Percentiles rank a stretch among this genome's conserved stretches.
These are phyloP conservation scores for Pythium brachiatum DNA, from an alignment of 352 stramenopile species.

Conservation along the genomic window DNA sequence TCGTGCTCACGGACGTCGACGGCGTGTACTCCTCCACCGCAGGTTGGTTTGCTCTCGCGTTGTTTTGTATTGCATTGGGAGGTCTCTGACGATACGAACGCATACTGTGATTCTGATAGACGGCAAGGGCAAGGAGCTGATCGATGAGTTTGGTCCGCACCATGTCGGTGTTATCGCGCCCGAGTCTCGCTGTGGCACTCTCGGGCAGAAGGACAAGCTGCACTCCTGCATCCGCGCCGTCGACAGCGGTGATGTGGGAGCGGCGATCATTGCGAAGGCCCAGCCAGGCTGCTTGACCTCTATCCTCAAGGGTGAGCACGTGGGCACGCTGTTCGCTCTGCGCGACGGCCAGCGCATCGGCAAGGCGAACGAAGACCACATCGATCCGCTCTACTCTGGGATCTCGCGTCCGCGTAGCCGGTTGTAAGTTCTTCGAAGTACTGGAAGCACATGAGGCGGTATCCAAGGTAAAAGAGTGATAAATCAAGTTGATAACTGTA, in stretches of 20 bases:
- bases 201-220: slow-evolving; percentile 81
- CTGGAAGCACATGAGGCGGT: too few species aligned
- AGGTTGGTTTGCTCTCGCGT: slow-evolving; percentile 7
- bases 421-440: slow-evolving; percentile 13
- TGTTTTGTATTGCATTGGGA: too few species aligned
- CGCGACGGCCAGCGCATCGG: slow-evolving; percentile 44
- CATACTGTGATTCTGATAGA: slow-evolving; percentile 12
- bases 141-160: slow-evolving; percentile 47
- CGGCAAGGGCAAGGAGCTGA: slow-evolving; percentile 34
- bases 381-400: slow-evolving; percentile 68
- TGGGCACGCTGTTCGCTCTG: slow-evolving; percentile 67
- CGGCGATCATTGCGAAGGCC: slow-evolving; percentile 66
- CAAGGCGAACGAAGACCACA: slow-evolving; percentile 42
- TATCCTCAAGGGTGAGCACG: slow-evolving; percentile 61
- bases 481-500: slow-evolving; percentile 6
- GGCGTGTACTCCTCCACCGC: slow-evolving; percentile 45
- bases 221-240: slow-evolving; percentile 78
- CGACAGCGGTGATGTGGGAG: slow-evolving; percentile 56
- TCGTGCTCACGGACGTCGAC: slow-evolving; percentile 75
- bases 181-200: slow-evolving; percentile 54
- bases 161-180: slow-evolving; percentile 41
- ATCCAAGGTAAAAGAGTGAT: background rate
- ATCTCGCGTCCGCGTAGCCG: slow-evolving; percentile 34
- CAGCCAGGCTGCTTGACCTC: slow-evolving; percentile 56
- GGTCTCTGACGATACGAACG: background rate